Percentiles rank a stretch among this genome's conserved stretches.
Evolutionary conservation across 768 basidiomycete species (phyloP).

Genomic region (Amanita jacksonii): DNA sequence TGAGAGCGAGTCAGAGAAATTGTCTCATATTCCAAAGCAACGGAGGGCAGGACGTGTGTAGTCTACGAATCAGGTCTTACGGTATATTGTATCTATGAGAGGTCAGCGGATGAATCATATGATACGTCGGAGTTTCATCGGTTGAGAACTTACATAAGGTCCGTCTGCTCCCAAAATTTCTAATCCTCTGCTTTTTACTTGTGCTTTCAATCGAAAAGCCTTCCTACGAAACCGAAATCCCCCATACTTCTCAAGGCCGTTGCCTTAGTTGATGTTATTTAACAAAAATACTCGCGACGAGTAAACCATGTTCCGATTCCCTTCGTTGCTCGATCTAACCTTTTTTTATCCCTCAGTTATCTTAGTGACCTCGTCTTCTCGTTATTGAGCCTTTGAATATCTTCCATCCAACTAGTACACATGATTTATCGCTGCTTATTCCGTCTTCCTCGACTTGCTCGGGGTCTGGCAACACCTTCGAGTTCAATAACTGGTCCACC

Average conservation of each 20-base stretch:
- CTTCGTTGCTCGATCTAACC: constrained; percentile 2
- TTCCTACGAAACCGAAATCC: neutral
- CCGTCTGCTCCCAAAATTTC: too few species aligned
- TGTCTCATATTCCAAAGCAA: constrained; percentile 54
- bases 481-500: constrained; percentile 42
- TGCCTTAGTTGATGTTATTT: constrained; percentile 58
- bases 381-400: constrained; percentile 36
- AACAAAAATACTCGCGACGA: constrained; percentile 86
- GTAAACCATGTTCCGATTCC: constrained; percentile 29
- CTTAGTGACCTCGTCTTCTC: constrained; percentile 89
- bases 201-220: constrained; percentile 1
- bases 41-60: constrained; percentile 57
- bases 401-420: constrained; percentile 14
- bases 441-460: constrained; percentile 38
- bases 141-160: too few species aligned
- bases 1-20: constrained; percentile 27
- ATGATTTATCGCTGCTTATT: constrained; percentile 54
- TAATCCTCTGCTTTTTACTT: too few species aligned
- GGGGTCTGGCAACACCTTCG: constrained; percentile 62
- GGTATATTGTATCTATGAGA: too few species aligned
- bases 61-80: too few species aligned
- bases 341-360: constrained; percentile 45
- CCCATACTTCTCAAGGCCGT: neutral
- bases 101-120: too few species aligned
- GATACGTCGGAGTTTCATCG: too few species aligned